Conservation (phyloP, 2,329 filamentous ascomycete species). For the Alternaria alternata region DNA sequence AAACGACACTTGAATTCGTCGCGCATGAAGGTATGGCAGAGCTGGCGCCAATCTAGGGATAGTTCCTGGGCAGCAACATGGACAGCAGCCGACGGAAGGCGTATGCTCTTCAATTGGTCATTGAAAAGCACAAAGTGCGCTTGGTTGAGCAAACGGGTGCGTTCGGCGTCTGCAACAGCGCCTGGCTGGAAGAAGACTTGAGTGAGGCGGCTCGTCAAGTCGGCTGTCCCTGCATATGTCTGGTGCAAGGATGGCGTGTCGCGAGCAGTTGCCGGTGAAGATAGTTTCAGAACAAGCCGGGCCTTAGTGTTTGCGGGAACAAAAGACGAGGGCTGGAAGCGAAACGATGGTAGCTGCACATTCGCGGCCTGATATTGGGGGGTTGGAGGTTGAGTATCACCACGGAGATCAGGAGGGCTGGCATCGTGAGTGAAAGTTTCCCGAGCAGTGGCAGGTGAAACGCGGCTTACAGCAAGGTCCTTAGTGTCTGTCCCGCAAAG, state of each 20-base stretch:
- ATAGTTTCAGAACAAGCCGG: slow-evolving; percentile 23
- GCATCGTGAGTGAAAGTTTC: slow-evolving; percentile 14
- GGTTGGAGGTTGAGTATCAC: slow-evolving; percentile 2
- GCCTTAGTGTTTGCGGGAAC: slow-evolving; percentile 25
- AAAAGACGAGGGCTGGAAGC: slow-evolving; percentile 27
- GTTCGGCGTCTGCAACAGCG: slow-evolving; percentile 13
- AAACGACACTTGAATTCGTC: slow-evolving; percentile 24
- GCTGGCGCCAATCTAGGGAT: slow-evolving; percentile 26
- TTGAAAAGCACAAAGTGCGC: slow-evolving; percentile 28
- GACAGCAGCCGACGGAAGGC: slow-evolving; percentile 22
- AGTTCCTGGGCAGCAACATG: slow-evolving; percentile 20
- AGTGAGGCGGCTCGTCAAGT: slow-evolving; percentile 16
- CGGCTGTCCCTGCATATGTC: slow-evolving; percentile 9
- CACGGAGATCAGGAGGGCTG: slow-evolving; percentile 14
- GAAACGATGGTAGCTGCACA: slow-evolving; percentile 22
- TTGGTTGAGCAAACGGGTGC: slow-evolving; percentile 12
- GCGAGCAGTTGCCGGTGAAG: slow-evolving; percentile 17
- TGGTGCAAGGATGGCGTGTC: slow-evolving; percentile 7
- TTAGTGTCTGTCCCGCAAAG: slow-evolving; percentile 25
- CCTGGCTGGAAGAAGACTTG: slow-evolving; percentile 22
- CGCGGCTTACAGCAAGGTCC: slow-evolving; percentile 23
- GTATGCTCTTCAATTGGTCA: slow-evolving; percentile 24
- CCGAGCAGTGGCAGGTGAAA: slow-evolving; percentile 12
- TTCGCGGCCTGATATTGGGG: slow-evolving; percentile 1
- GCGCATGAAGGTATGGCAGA: slow-evolving; percentile 23